These are phyloP conservation scores for Coffea humblotiana DNA, from an alignment of 305 asterid species.

Conservation along the genomic window DNA sequence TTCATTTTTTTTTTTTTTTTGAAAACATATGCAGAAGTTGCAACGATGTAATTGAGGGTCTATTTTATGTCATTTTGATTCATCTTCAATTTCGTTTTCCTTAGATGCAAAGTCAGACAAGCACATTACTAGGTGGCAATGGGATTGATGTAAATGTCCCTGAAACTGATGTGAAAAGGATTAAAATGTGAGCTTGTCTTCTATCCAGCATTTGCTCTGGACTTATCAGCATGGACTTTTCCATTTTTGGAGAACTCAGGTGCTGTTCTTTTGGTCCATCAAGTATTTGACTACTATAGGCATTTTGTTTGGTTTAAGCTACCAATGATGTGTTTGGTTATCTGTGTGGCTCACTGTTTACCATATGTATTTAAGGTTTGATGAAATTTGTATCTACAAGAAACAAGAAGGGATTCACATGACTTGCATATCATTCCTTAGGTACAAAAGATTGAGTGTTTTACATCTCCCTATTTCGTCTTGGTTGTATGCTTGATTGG, in stretches of 20 bases:
- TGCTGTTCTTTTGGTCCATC: background rate
- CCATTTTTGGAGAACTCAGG: background rate
- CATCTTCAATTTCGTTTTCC: background rate
- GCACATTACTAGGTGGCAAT: conserved; percentile 27
- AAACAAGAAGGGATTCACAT: background rate
- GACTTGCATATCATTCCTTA: background rate
- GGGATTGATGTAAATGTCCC: conserved; percentile 68
- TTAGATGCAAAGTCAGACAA: conserved; percentile 23
- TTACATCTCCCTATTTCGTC: background rate
- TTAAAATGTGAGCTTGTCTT: conserved; percentile 40
- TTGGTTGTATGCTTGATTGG: background rate
- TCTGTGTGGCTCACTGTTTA: background rate
- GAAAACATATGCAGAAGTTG: background rate
- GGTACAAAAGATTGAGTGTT: background rate
- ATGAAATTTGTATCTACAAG: background rate
- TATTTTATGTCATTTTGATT: too few relatives aligned
- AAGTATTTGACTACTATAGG: background rate
- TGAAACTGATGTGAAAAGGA: conserved; percentile 70
- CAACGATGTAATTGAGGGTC: background rate
- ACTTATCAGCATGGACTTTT: background rate
- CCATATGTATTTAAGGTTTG: background rate
- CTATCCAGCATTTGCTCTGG: background rate
- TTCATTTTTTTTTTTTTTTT: too few relatives aligned
- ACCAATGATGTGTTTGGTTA: background rate
- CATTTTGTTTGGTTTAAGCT: background rate